A percentile compares a stretch with the other conserved stretches of the same genome.
Conservation (phyloP, 768 basidiomycete genomes). For the Kockovaella imperatae region DNA sequence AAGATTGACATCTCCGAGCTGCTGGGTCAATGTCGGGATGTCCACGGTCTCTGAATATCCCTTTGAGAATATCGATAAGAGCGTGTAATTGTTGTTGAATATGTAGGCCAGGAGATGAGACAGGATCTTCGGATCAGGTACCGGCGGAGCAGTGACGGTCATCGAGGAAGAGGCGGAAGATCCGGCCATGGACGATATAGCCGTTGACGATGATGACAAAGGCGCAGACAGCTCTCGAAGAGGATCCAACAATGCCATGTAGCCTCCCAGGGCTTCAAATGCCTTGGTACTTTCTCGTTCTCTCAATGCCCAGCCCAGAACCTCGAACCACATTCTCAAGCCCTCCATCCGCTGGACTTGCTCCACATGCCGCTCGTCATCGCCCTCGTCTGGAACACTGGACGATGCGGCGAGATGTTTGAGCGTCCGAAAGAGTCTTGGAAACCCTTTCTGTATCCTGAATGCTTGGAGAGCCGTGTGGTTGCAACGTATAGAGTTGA, state of each 20-base stretch:
- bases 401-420: no score
- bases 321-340: slow-evolving; percentile 23
- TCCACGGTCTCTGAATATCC: not conserved
- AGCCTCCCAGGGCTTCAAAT: slow-evolving; percentile 20
- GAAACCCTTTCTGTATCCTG: slow-evolving; percentile 27
- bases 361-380: slow-evolving; percentile 26
- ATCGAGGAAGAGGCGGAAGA: not conserved
- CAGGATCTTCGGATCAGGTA: slow-evolving; percentile 18
- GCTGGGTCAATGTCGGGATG: not conserved
- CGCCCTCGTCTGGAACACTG: no score
- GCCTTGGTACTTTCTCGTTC: slow-evolving; percentile 15
- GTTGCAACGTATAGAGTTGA: slow-evolving; percentile 13
- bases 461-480: slow-evolving; percentile 22
- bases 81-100: slow-evolving; percentile 33
- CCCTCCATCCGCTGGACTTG: slow-evolving; percentile 38
- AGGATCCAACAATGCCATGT: slow-evolving; percentile 2
- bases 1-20: slow-evolving; percentile 9
- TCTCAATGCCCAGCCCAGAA: slow-evolving; percentile 21
- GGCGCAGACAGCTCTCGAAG: slow-evolving; percentile 3
- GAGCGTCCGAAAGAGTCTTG: slow-evolving; percentile 6
- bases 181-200: not conserved
- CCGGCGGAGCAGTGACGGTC: not conserved
- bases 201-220: not conserved
- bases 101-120: slow-evolving; percentile 33
- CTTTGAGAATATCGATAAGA: slow-evolving; percentile 22